Evolutionary conservation across 2,329 filamentous ascomycete species (phyloP).

Genomic region (Trichoderma cornu-damae): DNA sequence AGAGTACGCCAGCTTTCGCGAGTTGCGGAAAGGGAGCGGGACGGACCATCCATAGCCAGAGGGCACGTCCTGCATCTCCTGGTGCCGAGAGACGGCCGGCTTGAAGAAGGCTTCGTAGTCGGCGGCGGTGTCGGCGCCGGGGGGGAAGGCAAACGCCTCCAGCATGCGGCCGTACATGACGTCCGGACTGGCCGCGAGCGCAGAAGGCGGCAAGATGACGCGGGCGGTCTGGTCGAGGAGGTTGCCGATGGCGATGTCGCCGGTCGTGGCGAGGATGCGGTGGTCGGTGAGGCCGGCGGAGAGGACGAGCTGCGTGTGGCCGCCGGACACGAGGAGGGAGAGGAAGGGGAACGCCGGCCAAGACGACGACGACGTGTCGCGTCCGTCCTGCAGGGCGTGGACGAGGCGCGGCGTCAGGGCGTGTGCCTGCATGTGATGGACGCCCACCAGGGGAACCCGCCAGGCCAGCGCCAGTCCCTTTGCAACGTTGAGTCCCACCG

Average conservation of each 20-base stretch:
- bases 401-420: slow-evolving; percentile 80
- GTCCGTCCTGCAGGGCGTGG: slow-evolving; percentile 39
- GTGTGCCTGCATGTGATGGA: slow-evolving; percentile 98
- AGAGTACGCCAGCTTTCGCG: slow-evolving; percentile 58
- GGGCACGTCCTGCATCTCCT: slow-evolving; percentile 48
- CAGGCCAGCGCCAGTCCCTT: slow-evolving; percentile 84
- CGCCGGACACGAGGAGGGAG: slow-evolving; percentile 83
- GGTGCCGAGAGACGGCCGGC: slow-evolving; percentile 51
- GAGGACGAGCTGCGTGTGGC: slow-evolving; percentile 81
- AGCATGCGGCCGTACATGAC: slow-evolving; percentile 78
- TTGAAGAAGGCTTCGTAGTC: slow-evolving; percentile 41
- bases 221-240: slow-evolving; percentile 84
- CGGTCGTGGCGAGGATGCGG: slow-evolving; percentile 63
- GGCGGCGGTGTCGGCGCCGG: background rate
- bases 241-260: slow-evolving; percentile 85
- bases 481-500: slow-evolving; percentile 72
- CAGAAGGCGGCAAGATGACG: slow-evolving; percentile 59
- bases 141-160: slow-evolving; percentile 68
- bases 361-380: background rate
- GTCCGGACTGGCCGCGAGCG: slow-evolving; percentile 50
- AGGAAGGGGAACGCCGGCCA: slow-evolving; percentile 73
- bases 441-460: slow-evolving; percentile 74
- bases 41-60: slow-evolving; percentile 57
- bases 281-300: slow-evolving; percentile 66
- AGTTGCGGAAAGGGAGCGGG: slow-evolving; percentile 58